phyloP scores from a whole-genome alignment of 768 basidiomycete species.

The Lactifluus pinguis region DNA sequence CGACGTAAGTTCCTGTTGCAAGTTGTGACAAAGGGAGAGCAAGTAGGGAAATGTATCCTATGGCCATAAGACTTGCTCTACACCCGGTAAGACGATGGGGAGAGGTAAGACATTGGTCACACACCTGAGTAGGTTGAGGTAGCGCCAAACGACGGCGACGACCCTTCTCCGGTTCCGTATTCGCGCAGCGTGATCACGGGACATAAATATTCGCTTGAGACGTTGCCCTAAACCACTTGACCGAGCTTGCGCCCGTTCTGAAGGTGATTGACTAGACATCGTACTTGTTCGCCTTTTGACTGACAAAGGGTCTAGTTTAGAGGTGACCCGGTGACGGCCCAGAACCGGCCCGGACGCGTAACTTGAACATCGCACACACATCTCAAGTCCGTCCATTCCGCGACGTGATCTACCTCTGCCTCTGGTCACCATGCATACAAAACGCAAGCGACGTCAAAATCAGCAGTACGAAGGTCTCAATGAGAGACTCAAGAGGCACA shows the following conservation, averaged over 20 bases:
- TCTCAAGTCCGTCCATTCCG: not conserved
- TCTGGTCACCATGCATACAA: slow-evolving; percentile 38
- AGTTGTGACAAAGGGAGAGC: slow-evolving; percentile 59
- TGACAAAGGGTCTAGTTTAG: not conserved
- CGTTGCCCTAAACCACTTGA: not conserved
- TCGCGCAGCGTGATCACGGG: slow-evolving; percentile 1
- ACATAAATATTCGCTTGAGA: not conserved
- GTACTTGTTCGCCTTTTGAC: not conserved
- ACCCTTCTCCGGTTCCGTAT: slow-evolving; percentile 13
- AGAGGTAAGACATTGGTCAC: not conserved
- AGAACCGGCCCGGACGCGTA: slow-evolving; percentile 4
- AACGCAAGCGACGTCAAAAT: slow-evolving; percentile 49
- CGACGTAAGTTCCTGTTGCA: slow-evolving; percentile 68
- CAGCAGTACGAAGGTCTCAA: slow-evolving; percentile 41
- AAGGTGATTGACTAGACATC: not conserved
- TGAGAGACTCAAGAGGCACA: slow-evolving; percentile 51
- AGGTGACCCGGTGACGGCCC: not conserved
- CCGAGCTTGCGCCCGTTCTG: not conserved
- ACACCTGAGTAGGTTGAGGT: slow-evolving; percentile 13
- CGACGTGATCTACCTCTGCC: not conserved
- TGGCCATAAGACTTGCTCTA: slow-evolving; percentile 49
- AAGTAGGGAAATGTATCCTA: slow-evolving; percentile 80
- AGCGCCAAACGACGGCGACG: not conserved
- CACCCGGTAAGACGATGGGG: slow-evolving; percentile 1
- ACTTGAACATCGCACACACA: not conserved